Evolutionary conservation across 2,329 filamentous ascomycete species (phyloP).

Genomic region (Verticillium longisporum): DNA sequence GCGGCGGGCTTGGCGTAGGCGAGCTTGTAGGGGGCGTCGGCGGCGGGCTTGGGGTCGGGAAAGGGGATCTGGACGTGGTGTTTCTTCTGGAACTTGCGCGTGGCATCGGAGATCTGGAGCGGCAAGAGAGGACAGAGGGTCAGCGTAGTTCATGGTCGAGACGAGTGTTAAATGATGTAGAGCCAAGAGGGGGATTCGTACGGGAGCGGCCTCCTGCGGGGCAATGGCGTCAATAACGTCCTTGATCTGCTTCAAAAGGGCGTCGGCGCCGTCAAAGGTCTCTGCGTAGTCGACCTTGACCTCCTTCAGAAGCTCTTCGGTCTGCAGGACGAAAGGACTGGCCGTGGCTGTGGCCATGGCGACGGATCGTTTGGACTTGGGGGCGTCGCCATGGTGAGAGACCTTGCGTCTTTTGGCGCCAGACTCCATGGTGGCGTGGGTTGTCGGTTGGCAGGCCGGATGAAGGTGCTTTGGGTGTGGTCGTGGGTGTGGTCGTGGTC

Average conservation of each 20-base stretch:
- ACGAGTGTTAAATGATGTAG: not conserved
- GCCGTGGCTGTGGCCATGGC: slow-evolving; percentile 38
- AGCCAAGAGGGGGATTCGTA: slow-evolving; percentile 23
- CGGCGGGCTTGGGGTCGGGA: slow-evolving; percentile 69
- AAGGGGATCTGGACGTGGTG: slow-evolving; percentile 73
- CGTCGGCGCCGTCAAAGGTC: slow-evolving; percentile 40
- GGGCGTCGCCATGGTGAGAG: slow-evolving; percentile 26
- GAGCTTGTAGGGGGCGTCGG: slow-evolving; percentile 75
- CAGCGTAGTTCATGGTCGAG: too few species aligned
- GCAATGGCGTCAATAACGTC: slow-evolving; percentile 43
- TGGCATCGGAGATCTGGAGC: slow-evolving; percentile 59
- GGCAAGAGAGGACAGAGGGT: too few species aligned
- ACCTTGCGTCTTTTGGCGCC: slow-evolving; percentile 43
- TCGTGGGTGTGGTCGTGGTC: too few species aligned
- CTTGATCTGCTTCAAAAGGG: slow-evolving; percentile 45
- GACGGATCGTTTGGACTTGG: slow-evolving; percentile 30
- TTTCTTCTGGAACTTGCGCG: slow-evolving; percentile 58
- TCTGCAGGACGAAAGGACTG: slow-evolving; percentile 52
- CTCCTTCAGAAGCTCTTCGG: slow-evolving; percentile 52
- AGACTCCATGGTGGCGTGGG: slow-evolving; percentile 31
- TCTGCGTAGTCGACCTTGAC: slow-evolving; percentile 45
- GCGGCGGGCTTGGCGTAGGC: slow-evolving; percentile 67
- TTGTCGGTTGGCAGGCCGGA: not conserved
- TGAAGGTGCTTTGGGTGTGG: too few species aligned
- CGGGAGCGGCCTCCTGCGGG: slow-evolving; percentile 41